Evolutionary conservation across 2,329 filamentous ascomycete species (phyloP), one percentile per base, ranked within the genome.

Genomic region (Fusarium transvaalense): DNA sequence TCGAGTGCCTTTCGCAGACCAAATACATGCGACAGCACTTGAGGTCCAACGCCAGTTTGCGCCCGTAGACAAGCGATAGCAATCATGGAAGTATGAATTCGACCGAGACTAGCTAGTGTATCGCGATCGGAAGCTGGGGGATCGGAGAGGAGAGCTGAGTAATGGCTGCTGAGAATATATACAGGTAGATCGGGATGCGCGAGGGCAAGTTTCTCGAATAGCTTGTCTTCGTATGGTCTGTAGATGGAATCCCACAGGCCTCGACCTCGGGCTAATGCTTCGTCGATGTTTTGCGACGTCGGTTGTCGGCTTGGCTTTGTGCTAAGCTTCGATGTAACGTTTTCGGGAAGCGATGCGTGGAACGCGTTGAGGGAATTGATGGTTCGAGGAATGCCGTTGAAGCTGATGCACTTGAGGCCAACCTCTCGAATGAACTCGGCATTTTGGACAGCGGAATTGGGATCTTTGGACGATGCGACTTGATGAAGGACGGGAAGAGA

Each of bases 281-380:
- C 78, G 14, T 84, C 78, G 45, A 94, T 80, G 68, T 88, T 91
- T 12, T 81, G 72, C 0, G 81, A 71, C 0, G 81, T 85, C 3
- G 86, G 81, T 4, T 76, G 70, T 45, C 91, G 87, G 10, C 89
- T 88, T 0, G 90, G 82, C 29, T 74, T 79, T 1, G 83, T 88
- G 58, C 84, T 84, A 6, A 95, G 84, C 6, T 78, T 75, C 1
- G 82, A 76, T 5, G 82, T 77, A 6, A 94, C 81, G 7, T 85
- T 79, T 1, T 80, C 61, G 0, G 91, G 89, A 0, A 96, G 86
- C 29, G 83, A 81, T 38, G 84, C 82, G 72, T 86, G 84, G 82
- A 94, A 94, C 25, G 89, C 89, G 73, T 89, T 90, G 3, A 97
- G 88, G 73, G 87, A 90, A 84, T 96, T 96, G 82, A 96, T 96